A percentile compares a stretch with the other conserved stretches of the same genome.
Conservation (phyloP, 192 early-diverging fungal species). For the Chytriomyces sp. region DNA sequence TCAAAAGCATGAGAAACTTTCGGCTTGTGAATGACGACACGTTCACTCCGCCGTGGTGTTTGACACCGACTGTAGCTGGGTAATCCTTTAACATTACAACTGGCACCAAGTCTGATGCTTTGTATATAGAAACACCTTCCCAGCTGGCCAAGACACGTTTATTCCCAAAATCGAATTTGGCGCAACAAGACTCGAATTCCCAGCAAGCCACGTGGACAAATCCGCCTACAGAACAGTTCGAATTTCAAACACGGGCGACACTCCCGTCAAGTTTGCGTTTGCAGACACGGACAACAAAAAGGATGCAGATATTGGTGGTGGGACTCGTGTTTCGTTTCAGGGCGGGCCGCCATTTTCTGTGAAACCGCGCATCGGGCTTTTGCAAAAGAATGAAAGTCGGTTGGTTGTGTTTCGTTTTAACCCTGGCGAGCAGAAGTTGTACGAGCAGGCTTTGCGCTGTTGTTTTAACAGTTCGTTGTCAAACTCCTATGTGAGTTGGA, state of each 20-base stretch:
- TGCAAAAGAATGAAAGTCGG: constrained; percentile 55
- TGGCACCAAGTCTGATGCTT: constrained; percentile 1
- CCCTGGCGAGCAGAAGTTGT: constrained; percentile 53
- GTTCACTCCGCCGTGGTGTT: constrained; percentile 66
- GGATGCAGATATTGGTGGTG: constrained; percentile 43
- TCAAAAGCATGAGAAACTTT: constrained; percentile 66
- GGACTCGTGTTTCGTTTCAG: constrained; percentile 35
- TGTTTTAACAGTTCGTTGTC: constrained; percentile 49
- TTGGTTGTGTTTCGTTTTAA: constrained; percentile 61
- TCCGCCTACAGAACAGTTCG: constrained; percentile 58
- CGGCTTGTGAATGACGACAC: constrained; percentile 63
- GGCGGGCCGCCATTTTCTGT: constrained; percentile 57
- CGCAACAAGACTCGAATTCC: constrained; percentile 52
- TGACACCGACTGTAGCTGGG: constrained; percentile 59
- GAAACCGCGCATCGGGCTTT: constrained; percentile 52
- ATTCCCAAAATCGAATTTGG: constrained; percentile 63
- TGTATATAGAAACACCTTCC: constrained; percentile 57
- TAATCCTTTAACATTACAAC: constrained; percentile 31
- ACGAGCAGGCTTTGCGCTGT: constrained; percentile 57
- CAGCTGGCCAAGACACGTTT: constrained; percentile 56
- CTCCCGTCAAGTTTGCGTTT: constrained; percentile 60
- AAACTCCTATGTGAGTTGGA: constrained; percentile 45
- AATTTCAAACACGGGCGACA: constrained; percentile 60
- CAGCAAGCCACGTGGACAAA: constrained; percentile 56
- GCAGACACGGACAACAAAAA: constrained; percentile 39